Evolutionary conservation across 257 asterid genomes (phyloP).

Genomic region (Asclepias syriaca): DNA sequence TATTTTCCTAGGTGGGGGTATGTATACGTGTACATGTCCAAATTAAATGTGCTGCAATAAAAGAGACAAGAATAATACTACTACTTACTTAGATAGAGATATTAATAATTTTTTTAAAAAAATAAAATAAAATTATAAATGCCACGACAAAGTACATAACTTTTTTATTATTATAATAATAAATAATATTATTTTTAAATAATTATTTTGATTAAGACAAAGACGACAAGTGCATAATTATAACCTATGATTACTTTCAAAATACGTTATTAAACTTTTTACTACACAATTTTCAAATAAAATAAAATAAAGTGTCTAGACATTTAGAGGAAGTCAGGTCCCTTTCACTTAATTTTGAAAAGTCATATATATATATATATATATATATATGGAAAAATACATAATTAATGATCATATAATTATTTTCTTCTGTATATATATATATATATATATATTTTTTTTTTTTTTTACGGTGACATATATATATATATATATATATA

Average conservation of each 20-base stretch:
- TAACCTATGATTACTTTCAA: background rate
- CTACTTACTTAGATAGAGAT: background rate
- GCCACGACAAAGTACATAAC: conserved; percentile 3
- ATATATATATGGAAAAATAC: background rate
- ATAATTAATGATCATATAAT: background rate
- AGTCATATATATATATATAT: conserved; percentile 5
- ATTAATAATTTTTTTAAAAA: background rate
- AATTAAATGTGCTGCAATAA: background rate
- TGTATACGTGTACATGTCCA: background rate
- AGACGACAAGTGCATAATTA: conserved; percentile 6
- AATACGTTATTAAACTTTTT: background rate
- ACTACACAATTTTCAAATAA: background rate
- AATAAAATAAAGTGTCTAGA: background rate
- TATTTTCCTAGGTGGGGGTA: background rate
- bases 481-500: background rate
- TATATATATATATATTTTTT: no score
- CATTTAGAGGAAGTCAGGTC: conserved; percentile 11
- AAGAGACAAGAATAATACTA: conserved; percentile 6
- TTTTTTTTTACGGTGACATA: conserved; percentile 5
- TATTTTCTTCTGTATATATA: background rate
- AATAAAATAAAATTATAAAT: background rate
- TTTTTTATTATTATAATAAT: background rate
- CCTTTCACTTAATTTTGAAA: conserved; percentile 21
- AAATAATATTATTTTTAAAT: no score
- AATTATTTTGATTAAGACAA: background rate